A percentile compares a stretch with the other conserved stretches of the same genome.
Evolutionary conservation across 257 asterid species (phyloP).

Genomic region (Solanum clarkiae): DNA sequence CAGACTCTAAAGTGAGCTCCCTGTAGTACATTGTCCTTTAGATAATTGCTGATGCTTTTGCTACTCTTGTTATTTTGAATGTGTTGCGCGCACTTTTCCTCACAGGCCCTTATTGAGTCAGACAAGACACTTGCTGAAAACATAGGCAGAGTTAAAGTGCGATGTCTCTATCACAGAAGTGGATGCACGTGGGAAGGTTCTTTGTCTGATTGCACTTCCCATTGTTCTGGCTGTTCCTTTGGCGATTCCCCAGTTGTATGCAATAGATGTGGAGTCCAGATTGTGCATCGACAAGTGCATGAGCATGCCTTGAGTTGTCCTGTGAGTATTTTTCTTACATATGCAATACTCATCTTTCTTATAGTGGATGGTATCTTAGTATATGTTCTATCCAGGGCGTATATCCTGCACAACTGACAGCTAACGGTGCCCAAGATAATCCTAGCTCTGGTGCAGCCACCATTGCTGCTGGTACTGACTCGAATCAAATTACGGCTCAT

Average conservation of each 20-base stretch:
- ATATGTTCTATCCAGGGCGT: conserved; percentile 42
- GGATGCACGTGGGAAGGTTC: conserved; percentile 96
- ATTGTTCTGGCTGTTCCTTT: conserved; percentile 66
- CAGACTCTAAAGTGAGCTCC: conserved; percentile 64
- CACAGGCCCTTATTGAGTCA: conserved; percentile 61
- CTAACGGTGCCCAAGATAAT: conserved; percentile 19
- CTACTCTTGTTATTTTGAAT: neutral
- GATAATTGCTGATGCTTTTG: neutral
- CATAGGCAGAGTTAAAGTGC: conserved; percentile 77
- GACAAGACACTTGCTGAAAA: conserved; percentile 66
- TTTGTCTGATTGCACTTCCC: conserved; percentile 56
- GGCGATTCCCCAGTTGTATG: conserved; percentile 87
- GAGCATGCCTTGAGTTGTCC: conserved; percentile 90
- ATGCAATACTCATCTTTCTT: neutral
- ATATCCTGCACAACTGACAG: conserved; percentile 50
- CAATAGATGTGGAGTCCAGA: conserved; percentile 75
- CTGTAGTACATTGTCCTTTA: neutral
- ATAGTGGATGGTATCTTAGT: neutral
- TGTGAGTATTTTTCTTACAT: conserved; percentile 34
- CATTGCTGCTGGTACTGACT: conserved; percentile 21
- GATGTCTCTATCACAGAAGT: conserved; percentile 70
- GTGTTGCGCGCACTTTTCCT: conserved; percentile 13
- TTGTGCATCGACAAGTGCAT: conserved; percentile 88
- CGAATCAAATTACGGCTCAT: conserved; percentile 27
- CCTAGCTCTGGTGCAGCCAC: conserved; percentile 31